phyloP scores from a whole-genome alignment of 768 basidiomycete species.

The Russula earlei region DNA sequence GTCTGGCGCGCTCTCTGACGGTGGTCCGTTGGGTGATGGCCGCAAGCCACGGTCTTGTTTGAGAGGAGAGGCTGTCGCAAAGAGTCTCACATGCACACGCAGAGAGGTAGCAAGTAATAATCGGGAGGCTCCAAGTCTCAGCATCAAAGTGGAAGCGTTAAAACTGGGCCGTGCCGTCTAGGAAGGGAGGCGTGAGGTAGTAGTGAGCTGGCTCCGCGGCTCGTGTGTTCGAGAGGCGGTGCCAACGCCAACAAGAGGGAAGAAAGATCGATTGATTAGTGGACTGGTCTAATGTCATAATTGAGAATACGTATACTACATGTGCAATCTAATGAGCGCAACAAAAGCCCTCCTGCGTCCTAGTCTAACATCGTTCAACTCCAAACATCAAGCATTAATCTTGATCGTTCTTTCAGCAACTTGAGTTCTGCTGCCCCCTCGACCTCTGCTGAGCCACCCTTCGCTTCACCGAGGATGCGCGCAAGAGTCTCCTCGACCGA shows the following conservation, averaged over 20 bases:
- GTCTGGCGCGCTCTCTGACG: neutral
- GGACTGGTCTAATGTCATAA: neutral
- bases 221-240: no score
- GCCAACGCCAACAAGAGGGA: no score
- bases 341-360: no score
- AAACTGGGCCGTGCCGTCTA: neutral
- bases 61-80: neutral
- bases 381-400: conserved; percentile 86
- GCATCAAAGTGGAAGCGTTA: conserved; percentile 2
- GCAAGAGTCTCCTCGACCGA: conserved; percentile 87
- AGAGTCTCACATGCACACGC: neutral
- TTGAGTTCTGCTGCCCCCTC: conserved; percentile 91
- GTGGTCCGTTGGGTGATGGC: neutral
- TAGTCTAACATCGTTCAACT: conserved; percentile 38
- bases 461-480: conserved; percentile 81
- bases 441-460: conserved; percentile 79
- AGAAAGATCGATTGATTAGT: neutral
- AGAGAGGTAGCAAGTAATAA: neutral
- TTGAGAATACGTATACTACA: neutral
- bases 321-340: conserved; percentile 6
- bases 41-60: neutral
- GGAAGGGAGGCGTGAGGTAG: neutral
- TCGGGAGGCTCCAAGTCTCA: conserved; percentile 2
- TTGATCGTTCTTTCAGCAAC: conserved; percentile 86
- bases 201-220: neutral